Percentiles rank a stretch among this genome's conserved stretches.
phyloP scores from a whole-genome alignment of 257 asterid genomes.

The Cinchona pubescens region DNA sequence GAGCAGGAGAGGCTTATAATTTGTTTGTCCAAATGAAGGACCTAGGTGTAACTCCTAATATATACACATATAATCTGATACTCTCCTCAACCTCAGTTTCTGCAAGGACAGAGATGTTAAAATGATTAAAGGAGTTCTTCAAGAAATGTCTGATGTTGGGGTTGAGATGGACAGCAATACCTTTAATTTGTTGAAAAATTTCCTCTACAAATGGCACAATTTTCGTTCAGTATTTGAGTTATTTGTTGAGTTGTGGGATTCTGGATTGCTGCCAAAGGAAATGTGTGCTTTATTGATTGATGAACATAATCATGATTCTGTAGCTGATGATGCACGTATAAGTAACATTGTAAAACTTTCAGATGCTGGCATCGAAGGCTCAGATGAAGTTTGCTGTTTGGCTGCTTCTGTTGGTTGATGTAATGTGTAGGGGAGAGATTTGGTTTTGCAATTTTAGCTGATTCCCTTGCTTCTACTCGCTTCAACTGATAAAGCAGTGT shows the following conservation, averaged over 20 bases:
- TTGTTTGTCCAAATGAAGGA: constrained; percentile 57
- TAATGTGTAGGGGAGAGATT: background rate
- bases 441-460: background rate
- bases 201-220: constrained; percentile 22
- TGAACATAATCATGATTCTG: constrained; percentile 11
- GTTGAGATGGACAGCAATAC: constrained; percentile 37
- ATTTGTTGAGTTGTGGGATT: constrained; percentile 29
- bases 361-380: constrained; percentile 16
- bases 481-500: background rate
- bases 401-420: constrained; percentile 29
- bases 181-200: constrained; percentile 28
- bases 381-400: constrained; percentile 23
- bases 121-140: constrained; percentile 39
- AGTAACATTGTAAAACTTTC: background rate
- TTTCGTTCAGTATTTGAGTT: constrained; percentile 22
- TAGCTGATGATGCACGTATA: background rate
- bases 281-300: constrained; percentile 14
- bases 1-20: constrained; percentile 45
- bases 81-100: constrained; percentile 46
- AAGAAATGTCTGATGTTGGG: constrained; percentile 47
- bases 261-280: constrained; percentile 36
- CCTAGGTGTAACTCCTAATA: constrained; percentile 42
- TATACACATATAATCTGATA: constrained; percentile 44
- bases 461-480: background rate
- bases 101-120: constrained; percentile 43